Conservation (phyloP, 768 basidiomycete genomes). For the Suillus discolor region DNA sequence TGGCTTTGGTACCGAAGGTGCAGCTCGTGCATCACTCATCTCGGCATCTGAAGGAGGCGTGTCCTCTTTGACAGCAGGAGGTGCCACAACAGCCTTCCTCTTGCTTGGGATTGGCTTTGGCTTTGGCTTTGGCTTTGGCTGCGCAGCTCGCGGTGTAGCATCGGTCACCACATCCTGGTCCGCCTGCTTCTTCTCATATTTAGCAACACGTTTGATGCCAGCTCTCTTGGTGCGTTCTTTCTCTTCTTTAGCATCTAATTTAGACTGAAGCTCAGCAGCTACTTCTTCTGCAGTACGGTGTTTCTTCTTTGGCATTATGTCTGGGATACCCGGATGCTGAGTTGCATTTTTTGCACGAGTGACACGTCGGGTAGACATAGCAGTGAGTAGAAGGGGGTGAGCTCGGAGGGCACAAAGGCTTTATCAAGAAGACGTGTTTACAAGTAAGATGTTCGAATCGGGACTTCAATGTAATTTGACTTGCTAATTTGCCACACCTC, state of each 20-base stretch:
- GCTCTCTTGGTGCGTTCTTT: constrained; percentile 2
- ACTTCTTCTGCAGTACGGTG: constrained; percentile 13
- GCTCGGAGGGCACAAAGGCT: too few species aligned
- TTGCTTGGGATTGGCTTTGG: not conserved
- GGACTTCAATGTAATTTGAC: too few species aligned
- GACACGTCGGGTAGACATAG: not conserved
- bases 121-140: not conserved
- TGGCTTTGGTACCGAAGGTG: not conserved
- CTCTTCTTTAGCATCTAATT: constrained; percentile 7
- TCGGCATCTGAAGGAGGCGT: not conserved
- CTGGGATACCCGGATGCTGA: constrained; percentile 9
- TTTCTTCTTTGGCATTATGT: constrained; percentile 1
- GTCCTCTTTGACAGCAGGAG: not conserved
- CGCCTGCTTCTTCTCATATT: not conserved
- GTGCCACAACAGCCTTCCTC: not conserved
- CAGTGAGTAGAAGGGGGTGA: too few species aligned
- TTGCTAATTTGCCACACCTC: too few species aligned
- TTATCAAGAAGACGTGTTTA: too few species aligned
- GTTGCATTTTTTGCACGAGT: constrained; percentile 8
- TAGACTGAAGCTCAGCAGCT: constrained; percentile 10
- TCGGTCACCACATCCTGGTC: not conserved
- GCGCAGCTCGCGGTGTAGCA: not conserved
- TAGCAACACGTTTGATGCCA: not conserved
- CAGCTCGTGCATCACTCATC: not conserved
- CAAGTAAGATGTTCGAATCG: too few species aligned